phyloP scores from a whole-genome alignment of 179 eudicot species.

The Beta corolliflora region DNA sequence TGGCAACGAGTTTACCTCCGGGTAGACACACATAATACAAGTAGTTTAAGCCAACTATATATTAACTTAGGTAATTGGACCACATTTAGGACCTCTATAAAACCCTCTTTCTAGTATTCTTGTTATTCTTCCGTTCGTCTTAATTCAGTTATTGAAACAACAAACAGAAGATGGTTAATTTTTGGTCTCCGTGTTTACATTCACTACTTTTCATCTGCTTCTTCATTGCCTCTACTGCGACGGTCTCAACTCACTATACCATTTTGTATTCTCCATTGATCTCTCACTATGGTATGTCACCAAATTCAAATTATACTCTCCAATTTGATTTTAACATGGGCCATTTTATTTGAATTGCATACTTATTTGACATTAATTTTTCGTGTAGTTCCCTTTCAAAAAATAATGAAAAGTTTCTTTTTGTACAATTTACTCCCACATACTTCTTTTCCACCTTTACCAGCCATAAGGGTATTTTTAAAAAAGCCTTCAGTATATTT shows the following conservation, averaged over 20 bases:
- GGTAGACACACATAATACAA: too few relatives aligned
- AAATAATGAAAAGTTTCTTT: too few relatives aligned
- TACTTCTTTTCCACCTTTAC: too few relatives aligned
- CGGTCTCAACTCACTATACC: background rate
- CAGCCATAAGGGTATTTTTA: too few relatives aligned
- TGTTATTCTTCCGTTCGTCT: background rate
- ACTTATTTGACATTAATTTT: too few relatives aligned
- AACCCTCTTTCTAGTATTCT: background rate
- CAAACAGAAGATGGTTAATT: conserved; percentile 25
- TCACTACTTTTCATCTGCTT: conserved; percentile 12
- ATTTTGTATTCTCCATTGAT: background rate
- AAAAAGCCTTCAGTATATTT: too few relatives aligned
- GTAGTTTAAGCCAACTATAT: background rate
- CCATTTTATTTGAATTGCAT: background rate
- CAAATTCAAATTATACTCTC: background rate
- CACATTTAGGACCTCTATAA: conserved; percentile 8
- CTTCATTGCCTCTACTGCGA: conserved; percentile 15
- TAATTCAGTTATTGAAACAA: conserved; percentile 13
- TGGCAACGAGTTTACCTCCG: too few relatives aligned
- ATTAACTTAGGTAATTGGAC: background rate
- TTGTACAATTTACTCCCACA: too few relatives aligned
- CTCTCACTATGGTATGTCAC: background rate
- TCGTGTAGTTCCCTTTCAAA: too few relatives aligned
- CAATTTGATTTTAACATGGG: background rate
- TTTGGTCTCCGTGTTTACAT: conserved; percentile 16